phyloP scores from a whole-genome alignment of 1,284 basidiomycete genomes.

The Coniophora puteana region DNA sequence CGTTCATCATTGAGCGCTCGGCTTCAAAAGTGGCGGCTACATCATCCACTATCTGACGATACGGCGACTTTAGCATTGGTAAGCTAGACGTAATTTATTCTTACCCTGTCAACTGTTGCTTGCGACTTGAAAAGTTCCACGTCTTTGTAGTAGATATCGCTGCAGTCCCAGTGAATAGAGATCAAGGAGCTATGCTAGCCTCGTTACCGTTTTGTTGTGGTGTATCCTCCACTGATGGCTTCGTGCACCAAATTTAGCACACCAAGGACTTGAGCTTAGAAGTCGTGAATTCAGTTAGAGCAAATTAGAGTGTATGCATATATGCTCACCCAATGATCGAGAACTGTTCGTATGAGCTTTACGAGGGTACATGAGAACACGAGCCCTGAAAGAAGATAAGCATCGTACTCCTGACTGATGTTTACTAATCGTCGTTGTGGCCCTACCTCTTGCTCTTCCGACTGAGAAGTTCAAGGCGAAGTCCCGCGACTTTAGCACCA shows the following conservation, averaged over 20 bases:
- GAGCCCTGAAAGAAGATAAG: too few relatives aligned
- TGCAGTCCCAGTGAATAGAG: constrained; percentile 31
- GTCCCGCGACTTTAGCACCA: too few relatives aligned
- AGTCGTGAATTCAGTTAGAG: not conserved
- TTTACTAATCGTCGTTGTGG: too few relatives aligned
- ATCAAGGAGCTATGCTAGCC: too few relatives aligned
- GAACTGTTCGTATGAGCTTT: constrained; percentile 37
- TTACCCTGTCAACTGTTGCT: constrained; percentile 68
- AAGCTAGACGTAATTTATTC: constrained; percentile 11
- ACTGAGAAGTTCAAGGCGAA: too few relatives aligned
- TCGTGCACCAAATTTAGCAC: constrained; percentile 64
- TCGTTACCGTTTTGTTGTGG: constrained; percentile 66
- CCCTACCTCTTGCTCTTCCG: too few relatives aligned
- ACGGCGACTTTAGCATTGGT: constrained; percentile 1
- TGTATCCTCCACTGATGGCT: constrained; percentile 48
- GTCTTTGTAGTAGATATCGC: constrained; percentile 87
- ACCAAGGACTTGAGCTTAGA: constrained; percentile 61
- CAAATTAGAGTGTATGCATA: too few relatives aligned
- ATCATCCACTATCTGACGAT: constrained; percentile 79
- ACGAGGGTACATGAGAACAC: too few relatives aligned
- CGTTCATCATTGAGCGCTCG: constrained; percentile 71
- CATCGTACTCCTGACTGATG: too few relatives aligned
- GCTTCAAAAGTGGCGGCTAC: constrained; percentile 78
- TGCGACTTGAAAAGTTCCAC: constrained; percentile 75
- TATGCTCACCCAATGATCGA: constrained; percentile 45